These are phyloP conservation scores for Mucuna pruriens DNA, from an alignment of 306 rosid species.

Conservation along the genomic window DNA sequence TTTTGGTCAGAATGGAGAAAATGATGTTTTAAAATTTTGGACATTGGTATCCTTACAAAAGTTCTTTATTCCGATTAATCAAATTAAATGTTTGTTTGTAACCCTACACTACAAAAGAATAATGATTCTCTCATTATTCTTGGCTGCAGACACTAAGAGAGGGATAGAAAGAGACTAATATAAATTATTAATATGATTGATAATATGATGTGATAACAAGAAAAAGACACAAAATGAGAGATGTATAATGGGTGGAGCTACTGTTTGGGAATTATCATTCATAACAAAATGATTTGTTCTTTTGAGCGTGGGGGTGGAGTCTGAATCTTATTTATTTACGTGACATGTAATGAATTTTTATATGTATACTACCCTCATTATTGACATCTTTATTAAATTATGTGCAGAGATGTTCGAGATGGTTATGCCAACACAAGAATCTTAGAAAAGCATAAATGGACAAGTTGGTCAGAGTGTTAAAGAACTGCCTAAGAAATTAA, in stretches of 20 bases:
- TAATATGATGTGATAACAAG: too few species aligned
- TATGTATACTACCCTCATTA: background rate
- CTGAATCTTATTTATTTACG: too few species aligned
- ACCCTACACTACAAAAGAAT: background rate
- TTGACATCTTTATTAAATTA: conserved; percentile 16
- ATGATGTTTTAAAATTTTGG: background rate
- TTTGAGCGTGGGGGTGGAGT: background rate
- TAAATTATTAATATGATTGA: too few species aligned
- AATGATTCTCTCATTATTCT: too few species aligned
- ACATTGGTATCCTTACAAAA: background rate
- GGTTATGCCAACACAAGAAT: conserved; percentile 25
- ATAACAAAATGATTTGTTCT: background rate
- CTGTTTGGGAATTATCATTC: too few species aligned
- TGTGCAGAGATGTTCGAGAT: conserved; percentile 51
- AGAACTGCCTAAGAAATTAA: background rate
- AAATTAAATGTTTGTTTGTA: background rate
- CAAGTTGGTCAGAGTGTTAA: conserved; percentile 1
- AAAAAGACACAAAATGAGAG: too few species aligned
- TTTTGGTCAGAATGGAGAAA: background rate
- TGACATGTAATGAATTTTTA: background rate
- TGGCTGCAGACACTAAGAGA: too few species aligned
- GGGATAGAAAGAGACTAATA: too few species aligned
- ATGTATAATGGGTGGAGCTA: too few species aligned
- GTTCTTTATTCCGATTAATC: background rate
- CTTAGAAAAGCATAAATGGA: conserved; percentile 16